These are phyloP conservation scores for Suhomyces terraborum DNA, from an alignment of 1,139 yeast genomes.

Conservation along the genomic window DNA sequence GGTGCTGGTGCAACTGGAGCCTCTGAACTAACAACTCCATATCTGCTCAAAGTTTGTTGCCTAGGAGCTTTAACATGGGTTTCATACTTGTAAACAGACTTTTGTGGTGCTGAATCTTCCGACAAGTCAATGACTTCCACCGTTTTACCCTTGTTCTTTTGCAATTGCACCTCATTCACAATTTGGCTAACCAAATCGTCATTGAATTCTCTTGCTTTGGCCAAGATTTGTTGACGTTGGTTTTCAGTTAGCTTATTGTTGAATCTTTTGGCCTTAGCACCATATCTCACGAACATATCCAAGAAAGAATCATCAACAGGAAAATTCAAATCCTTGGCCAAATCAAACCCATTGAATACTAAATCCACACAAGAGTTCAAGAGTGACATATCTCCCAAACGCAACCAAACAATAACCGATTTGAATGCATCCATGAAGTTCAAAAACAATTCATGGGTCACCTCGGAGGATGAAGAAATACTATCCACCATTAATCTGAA, in stretches of 20 bases:
- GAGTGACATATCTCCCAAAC: constrained; percentile 76
- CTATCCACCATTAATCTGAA: constrained; percentile 54
- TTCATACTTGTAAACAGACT: constrained; percentile 30
- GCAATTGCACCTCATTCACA: constrained; percentile 47
- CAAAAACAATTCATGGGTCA: constrained; percentile 27
- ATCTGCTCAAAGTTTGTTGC: constrained; percentile 54
- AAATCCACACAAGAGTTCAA: constrained; percentile 73
- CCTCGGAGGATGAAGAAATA: constrained; percentile 25
- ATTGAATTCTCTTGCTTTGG: constrained; percentile 59
- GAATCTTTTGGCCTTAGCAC: constrained; percentile 63
- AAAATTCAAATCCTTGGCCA: constrained; percentile 57
- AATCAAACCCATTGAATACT: constrained; percentile 65
- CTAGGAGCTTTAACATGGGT: constrained; percentile 27
- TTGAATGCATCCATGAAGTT: constrained; percentile 54
- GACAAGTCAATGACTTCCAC: constrained; percentile 10
- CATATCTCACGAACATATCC: constrained; percentile 59
- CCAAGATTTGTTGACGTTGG: constrained; percentile 58
- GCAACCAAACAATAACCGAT: constrained; percentile 73
- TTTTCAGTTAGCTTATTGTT: constrained; percentile 63
- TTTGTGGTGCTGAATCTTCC: constrained; percentile 20
- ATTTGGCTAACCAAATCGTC: constrained; percentile 53
- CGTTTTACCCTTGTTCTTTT: constrained; percentile 19
- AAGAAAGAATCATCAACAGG: constrained; percentile 52
- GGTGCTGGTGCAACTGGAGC: constrained; percentile 46
- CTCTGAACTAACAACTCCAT: constrained; percentile 42